phyloP scores from a whole-genome alignment of 768 basidiomycete genomes.

The Calocybe gangraenosa region DNA sequence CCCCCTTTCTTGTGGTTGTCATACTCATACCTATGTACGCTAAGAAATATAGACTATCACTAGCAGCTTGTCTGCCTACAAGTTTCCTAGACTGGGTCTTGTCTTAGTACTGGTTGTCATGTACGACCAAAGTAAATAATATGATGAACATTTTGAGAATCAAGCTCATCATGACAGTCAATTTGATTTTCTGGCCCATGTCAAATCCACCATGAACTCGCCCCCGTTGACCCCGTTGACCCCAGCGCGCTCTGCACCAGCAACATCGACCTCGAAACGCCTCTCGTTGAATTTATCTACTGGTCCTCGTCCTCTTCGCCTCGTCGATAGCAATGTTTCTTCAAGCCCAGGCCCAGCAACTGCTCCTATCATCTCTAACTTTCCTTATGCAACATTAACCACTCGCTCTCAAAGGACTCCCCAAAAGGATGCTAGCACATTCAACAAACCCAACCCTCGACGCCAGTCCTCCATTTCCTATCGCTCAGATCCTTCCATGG shows the following conservation, averaged over 20 bases:
- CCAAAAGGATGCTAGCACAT: slow-evolving; percentile 13
- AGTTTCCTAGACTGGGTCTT: no score
- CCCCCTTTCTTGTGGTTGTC: neutral
- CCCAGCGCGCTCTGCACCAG: slow-evolving; percentile 6
- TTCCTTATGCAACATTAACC: slow-evolving; percentile 12
- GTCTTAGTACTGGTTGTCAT: no score
- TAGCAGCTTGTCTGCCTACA: neutral
- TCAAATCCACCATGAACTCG: slow-evolving; percentile 11
- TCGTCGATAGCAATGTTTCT: slow-evolving; percentile 32
- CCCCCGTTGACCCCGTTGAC: slow-evolving; percentile 9
- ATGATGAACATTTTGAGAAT: neutral
- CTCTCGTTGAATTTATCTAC: slow-evolving; percentile 25
- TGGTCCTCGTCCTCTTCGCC: slow-evolving; percentile 47
- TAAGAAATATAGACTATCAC: slow-evolving; percentile 5
- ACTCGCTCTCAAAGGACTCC: slow-evolving; percentile 4
- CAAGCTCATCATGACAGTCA: neutral
- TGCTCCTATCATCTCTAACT: slow-evolving; percentile 15
- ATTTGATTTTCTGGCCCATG: neutral
- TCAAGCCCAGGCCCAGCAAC: slow-evolving; percentile 12
- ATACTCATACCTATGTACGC: slow-evolving; percentile 10
- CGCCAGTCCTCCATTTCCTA: slow-evolving; percentile 58
- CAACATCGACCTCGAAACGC: slow-evolving; percentile 19
- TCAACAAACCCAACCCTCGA: slow-evolving; percentile 22
- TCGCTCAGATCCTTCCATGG: slow-evolving; percentile 18
- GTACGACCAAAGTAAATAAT: no score